Percentiles rank a stretch among this genome's conserved stretches.
phyloP scores from a whole-genome alignment of 2,329 filamentous ascomycete species.

The Aphanoascus verrucosus region DNA sequence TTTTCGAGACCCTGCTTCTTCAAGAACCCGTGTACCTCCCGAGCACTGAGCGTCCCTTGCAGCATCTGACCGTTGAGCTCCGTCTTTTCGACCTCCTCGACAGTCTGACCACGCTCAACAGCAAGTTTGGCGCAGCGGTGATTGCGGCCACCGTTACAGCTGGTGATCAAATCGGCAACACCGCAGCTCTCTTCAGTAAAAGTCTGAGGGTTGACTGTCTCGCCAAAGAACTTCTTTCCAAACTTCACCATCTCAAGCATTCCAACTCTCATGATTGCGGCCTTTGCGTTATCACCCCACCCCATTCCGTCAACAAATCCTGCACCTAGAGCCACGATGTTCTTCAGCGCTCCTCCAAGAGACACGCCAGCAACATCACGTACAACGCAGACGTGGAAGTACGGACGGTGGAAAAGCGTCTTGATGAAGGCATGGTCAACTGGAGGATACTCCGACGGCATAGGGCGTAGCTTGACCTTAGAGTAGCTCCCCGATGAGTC shows the following conservation, averaged over 20 bases:
- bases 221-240: constrained; percentile 81
- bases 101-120: constrained; percentile 64
- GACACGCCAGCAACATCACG: constrained; percentile 95
- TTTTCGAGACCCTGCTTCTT: constrained; percentile 64
- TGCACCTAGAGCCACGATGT: constrained; percentile 86
- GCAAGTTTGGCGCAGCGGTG: constrained; percentile 87
- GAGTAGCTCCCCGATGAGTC: constrained; percentile 58
- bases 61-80: constrained; percentile 96
- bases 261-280: constrained; percentile 94
- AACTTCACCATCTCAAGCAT: constrained; percentile 96
- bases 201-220: constrained; percentile 67
- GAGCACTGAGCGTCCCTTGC: constrained; percentile 84
- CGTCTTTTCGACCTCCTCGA: constrained; percentile 76
- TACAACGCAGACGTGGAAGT: constrained; percentile 94
- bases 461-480: constrained; percentile 58
- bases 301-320: constrained; percentile 91
- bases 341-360: constrained; percentile 88
- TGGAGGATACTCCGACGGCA: constrained; percentile 73
- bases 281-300: constrained; percentile 98
- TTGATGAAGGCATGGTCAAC: constrained; percentile 76
- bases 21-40: constrained; percentile 83
- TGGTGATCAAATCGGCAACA: constrained; percentile 91
- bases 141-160: constrained; percentile 83
- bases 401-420: constrained; percentile 83
- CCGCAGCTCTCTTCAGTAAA: constrained; percentile 97